phyloP scores from a whole-genome alignment of 352 stramenopile genomes.

The Phytophthora crassamura region DNA sequence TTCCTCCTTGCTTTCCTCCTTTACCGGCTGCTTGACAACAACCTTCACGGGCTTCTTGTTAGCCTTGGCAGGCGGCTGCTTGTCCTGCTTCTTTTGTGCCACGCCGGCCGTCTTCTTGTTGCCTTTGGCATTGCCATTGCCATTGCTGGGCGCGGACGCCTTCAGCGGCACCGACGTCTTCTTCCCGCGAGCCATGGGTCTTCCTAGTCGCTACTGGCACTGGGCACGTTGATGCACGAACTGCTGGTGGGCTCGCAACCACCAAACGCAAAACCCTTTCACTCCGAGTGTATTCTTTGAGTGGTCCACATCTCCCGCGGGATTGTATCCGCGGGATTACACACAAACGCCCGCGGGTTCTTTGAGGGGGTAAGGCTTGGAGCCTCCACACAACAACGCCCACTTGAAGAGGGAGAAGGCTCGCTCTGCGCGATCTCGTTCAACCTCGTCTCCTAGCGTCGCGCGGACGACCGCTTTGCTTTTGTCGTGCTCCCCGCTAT shows the following conservation, averaged over 20 bases:
- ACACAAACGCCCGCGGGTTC: constrained; percentile 16
- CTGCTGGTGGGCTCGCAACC: constrained; percentile 33
- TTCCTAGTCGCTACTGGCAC: constrained; percentile 25
- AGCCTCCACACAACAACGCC: constrained; percentile 33
- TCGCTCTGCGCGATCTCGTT: constrained; percentile 27
- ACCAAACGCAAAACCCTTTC: constrained; percentile 33
- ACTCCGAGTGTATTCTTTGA: constrained; percentile 23
- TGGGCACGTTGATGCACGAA: constrained; percentile 6
- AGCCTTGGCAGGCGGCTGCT: constrained; percentile 12
- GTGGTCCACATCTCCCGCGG: constrained; percentile 17
- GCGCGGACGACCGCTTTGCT: not conserved
- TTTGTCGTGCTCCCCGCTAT: constrained; percentile 5
- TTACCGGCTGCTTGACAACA: constrained; percentile 28
- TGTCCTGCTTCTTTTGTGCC: constrained; percentile 34
- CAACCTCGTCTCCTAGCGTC: constrained; percentile 4
- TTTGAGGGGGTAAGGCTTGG: constrained; percentile 3
- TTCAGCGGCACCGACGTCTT: constrained; percentile 45
- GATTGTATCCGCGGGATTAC: constrained; percentile 5
- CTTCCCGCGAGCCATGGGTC: constrained; percentile 49
- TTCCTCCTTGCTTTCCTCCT: constrained; percentile 25
- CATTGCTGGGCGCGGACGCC: constrained; percentile 41
- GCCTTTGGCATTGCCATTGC: constrained; percentile 10
- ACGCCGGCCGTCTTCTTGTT: constrained; percentile 38
- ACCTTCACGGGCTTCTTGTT: constrained; percentile 28
- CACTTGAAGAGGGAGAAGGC: constrained; percentile 42